phyloP scores from a whole-genome alignment of 139 green algal genomes.

The Coelastrella sp. region DNA sequence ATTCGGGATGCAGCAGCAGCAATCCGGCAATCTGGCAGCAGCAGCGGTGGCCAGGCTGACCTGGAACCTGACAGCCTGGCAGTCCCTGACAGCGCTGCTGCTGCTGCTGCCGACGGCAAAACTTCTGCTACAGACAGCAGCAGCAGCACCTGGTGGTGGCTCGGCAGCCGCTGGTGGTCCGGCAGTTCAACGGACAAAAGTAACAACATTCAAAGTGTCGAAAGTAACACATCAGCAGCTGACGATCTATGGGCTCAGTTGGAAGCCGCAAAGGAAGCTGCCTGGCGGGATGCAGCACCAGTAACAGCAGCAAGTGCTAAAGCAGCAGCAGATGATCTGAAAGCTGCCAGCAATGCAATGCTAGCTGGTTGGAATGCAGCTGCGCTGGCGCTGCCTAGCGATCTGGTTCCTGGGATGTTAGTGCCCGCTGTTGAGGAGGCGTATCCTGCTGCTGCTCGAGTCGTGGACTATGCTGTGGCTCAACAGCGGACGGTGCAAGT shows the following conservation, averaged over 20 bases:
- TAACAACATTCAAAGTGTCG: neutral
- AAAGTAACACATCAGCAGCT: neutral
- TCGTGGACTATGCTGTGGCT: constrained; percentile 59
- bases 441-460: constrained; percentile 56
- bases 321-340: constrained; percentile 65
- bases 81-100: neutral
- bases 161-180: constrained; percentile 22
- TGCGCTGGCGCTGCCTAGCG: neutral
- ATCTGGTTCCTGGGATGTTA: constrained; percentile 5
- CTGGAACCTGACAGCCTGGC: neutral
- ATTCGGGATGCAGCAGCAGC: neutral
- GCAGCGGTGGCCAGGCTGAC: neutral
- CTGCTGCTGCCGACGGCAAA: neutral
- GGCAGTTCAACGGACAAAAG: neutral
- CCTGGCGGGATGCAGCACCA: constrained; percentile 25
- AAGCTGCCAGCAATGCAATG: constrained; percentile 48
- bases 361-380: neutral
- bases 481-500: constrained; percentile 59
- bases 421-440: constrained; percentile 25
- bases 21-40: neutral
- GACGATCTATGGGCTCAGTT: neutral
- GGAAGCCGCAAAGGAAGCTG: neutral
- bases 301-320: constrained; percentile 58
- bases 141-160: constrained; percentile 13
- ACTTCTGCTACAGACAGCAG: constrained; percentile 5